A percentile compares a stretch with the other conserved stretches of the same genome.
phyloP scores from a whole-genome alignment of 2,329 filamentous ascomycete genomes.

The Trichoderma polysporum region DNA sequence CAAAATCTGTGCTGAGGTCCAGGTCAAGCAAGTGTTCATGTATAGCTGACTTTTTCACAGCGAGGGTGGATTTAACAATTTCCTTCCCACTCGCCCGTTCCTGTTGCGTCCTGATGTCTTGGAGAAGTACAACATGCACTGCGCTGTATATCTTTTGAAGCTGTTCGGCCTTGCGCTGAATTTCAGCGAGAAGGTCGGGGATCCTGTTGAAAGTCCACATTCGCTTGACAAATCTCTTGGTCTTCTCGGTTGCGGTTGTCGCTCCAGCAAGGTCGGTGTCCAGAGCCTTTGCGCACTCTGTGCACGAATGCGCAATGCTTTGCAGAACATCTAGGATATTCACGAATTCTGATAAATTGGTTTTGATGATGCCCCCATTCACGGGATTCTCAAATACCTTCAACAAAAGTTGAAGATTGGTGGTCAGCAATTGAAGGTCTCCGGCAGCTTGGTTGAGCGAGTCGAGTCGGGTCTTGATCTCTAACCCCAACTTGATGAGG shows the following conservation, averaged over 20 bases:
- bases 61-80: slow-evolving; percentile 12
- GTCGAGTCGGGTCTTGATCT: slow-evolving; percentile 21
- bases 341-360: slow-evolving; percentile 22
- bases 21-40: slow-evolving; percentile 14
- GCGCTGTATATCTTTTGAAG: slow-evolving; percentile 22
- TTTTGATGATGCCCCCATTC: slow-evolving; percentile 20
- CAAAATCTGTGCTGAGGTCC: slow-evolving; percentile 21
- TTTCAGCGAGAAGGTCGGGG: slow-evolving; percentile 21
- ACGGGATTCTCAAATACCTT: slow-evolving; percentile 20
- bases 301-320: slow-evolving; percentile 23
- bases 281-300: slow-evolving; percentile 22
- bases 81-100: slow-evolving; percentile 11
- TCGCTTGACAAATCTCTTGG: slow-evolving; percentile 18
- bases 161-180: slow-evolving; percentile 23
- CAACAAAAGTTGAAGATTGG: slow-evolving; percentile 21
- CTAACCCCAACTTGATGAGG: slow-evolving; percentile 22
- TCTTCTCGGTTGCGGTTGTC: slow-evolving; percentile 10
- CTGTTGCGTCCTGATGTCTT: slow-evolving; percentile 21
- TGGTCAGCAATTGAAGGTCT: slow-evolving; percentile 21
- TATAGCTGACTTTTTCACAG: neutral
- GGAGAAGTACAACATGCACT: slow-evolving; percentile 20
- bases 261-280: slow-evolving; percentile 20
- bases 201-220: slow-evolving; percentile 22
- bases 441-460: slow-evolving; percentile 23
- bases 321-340: slow-evolving; percentile 21